Conservation (phyloP, 139 green algal species). For the Pseudopediastrum boryanum region DNA sequence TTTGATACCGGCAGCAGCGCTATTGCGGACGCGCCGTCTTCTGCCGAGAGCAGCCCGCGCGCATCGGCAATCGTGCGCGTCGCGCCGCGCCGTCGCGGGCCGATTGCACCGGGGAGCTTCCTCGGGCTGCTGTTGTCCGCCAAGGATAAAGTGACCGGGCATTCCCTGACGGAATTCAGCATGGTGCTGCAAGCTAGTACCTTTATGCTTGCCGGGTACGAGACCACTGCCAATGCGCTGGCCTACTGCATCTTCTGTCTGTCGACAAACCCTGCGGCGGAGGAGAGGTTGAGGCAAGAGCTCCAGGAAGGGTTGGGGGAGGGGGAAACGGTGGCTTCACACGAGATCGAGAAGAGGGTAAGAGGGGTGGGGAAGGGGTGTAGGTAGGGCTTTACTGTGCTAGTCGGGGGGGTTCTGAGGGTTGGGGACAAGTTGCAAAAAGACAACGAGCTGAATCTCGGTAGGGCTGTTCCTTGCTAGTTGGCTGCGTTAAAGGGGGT, state of each 20-base stretch:
- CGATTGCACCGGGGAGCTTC: slow-evolving; percentile 7
- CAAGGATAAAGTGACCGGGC: background rate
- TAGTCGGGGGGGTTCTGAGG: too few relatives aligned
- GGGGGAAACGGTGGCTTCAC: too few relatives aligned
- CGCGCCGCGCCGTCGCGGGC: background rate
- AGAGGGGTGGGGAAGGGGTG: too few relatives aligned
- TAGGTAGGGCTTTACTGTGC: too few relatives aligned
- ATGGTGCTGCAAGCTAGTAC: slow-evolving; percentile 17
- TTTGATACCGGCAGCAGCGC: background rate
- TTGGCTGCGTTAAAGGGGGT: too few relatives aligned
- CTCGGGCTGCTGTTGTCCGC: slow-evolving; percentile 13
- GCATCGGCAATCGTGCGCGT: background rate
- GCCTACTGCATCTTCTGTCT: slow-evolving; percentile 1
- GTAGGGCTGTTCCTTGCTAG: too few relatives aligned
- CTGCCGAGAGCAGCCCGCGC: background rate
- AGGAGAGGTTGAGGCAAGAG: background rate
- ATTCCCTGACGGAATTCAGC: background rate
- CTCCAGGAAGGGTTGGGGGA: background rate
- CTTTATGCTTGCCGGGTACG: slow-evolving; percentile 27
- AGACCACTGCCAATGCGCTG: slow-evolving; percentile 30
- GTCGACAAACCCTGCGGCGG: slow-evolving; percentile 17
- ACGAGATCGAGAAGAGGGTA: too few relatives aligned
- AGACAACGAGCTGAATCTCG: too few relatives aligned
- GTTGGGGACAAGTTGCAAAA: too few relatives aligned
- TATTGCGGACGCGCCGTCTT: background rate